A percentile compares a stretch with the other conserved stretches of the same genome.
Conservation (phyloP, 2,329 filamentous ascomycete genomes). For the Microsporum canis region DNA sequence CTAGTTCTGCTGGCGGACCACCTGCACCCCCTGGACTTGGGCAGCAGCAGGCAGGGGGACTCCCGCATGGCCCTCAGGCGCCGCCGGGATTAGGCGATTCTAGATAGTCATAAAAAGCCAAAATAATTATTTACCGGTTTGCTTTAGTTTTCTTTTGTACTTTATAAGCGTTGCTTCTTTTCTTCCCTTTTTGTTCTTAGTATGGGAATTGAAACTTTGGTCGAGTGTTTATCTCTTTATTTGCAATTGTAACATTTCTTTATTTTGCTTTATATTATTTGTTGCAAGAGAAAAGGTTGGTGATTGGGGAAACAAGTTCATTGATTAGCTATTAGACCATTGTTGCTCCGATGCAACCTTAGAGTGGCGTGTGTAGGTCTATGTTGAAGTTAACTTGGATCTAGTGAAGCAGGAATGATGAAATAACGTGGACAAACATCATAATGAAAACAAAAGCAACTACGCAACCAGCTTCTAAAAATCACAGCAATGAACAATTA, state of each 20-base stretch:
- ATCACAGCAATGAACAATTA: neutral
- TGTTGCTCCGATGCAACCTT: neutral
- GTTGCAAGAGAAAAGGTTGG: neutral
- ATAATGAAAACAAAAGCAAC: neutral
- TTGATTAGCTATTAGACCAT: neutral
- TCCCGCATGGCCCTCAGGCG: neutral
- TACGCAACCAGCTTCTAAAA: no score
- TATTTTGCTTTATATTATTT: neutral
- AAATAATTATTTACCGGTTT: neutral
- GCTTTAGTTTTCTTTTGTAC: neutral
- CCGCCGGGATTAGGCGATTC: neutral
- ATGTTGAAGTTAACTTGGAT: no score
- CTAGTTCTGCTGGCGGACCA: neutral
- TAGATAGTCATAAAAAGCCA: conserved; percentile 14
- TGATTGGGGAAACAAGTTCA: neutral
- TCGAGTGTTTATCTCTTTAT: neutral
- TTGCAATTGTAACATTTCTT: neutral
- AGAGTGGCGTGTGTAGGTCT: neutral
- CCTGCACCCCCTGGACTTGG: neutral
- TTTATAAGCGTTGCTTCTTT: neutral
- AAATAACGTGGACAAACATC: neutral
- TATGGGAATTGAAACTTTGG: neutral
- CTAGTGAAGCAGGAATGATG: no score
- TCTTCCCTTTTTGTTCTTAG: neutral
- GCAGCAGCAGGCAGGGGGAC: neutral